Evolutionary conservation across 805 yeast genomes (phyloP), one percentile per base, ranked within the genome.

Genomic region (Blastobotrys terrestris): DNA sequence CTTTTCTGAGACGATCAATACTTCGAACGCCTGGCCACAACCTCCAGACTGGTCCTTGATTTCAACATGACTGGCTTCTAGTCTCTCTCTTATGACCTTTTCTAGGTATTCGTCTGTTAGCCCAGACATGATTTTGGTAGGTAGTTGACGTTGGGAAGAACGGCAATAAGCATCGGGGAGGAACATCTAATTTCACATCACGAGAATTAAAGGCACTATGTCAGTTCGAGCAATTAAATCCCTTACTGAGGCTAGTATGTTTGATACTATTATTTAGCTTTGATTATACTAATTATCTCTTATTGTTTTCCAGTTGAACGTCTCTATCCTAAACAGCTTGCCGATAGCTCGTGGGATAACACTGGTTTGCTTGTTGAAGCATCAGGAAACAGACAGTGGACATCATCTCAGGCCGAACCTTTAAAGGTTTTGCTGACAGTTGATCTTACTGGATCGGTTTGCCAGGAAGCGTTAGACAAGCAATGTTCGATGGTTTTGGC

Each of bases 21-120:
- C 96, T 40, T 95, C 96, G 69, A 91, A 92, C 2, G 98, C 96
- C 68, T 92, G 97, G 3, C 99, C 99, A 70, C 99, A 94, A 1
- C 99, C 99, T 14, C 95, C 71, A 8, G 84, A 82, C 74, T 81
- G 78, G 59, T 87, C 95, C 55, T 79, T 84, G 4, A 87, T 90
- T 61, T 83, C 85, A 8, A 83, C 88, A 55, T 84, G 79, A 0
- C 63, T 54, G 7, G 94, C 89, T 19, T 72, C 71, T n/a, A 87
- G 76, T 43, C 85, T 67, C 15, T 77, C 77, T 45, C 74, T 71
- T 49, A 86, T 83, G 21, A 76, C 69, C 13, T 67, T 60, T 49
- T 79, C 77, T 50, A 85, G 69, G 11, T 64, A 54, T 19, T 73
- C 73, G 11, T 70, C 55, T 2, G 70, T 61, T 44, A 73, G 55